Base-by-base conservation (phyloP, 768 basidiomycete genomes). In the Gyrodon lividus region DNA sequence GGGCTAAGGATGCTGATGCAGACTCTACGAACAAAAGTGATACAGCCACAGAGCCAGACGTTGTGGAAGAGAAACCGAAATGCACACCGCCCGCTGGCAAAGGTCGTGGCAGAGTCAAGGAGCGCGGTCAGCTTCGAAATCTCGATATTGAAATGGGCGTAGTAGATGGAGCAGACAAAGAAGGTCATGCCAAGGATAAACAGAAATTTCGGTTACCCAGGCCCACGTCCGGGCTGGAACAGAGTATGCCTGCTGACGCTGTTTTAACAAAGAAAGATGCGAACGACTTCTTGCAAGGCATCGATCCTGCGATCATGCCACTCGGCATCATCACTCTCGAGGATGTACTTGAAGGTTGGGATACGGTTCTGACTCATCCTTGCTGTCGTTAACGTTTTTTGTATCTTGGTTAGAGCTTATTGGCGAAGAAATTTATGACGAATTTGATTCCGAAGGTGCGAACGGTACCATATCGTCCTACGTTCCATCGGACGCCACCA, bases 291-390 rank as follows among this genome's bases (percentile, higher is more conserved):
- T 73, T 95, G 66, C 85, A 87, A 73, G 80, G 79, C 35, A 79
- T 92, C 48, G 91, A 94, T 65, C 89, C 86, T 0, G 83, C 85
- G 17, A 77, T 92, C 30, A 87, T 86, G 75, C 92, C 91, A 2
- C 75, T 94, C 22, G 93, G 93, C 44, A 92, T 96, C 60, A 94
- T 96, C 54, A 96, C 93, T 0, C 77, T 96, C 2, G 93, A 96
- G 69, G 93, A 96, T 57, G 89, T 96, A 8, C 75, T 96, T 9
- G 93, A 96, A 81, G 89, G 89, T 87, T 46, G 19, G 63, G 60
- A 31, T 35, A 13, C 26, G 12, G 24, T 50, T 26, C 17, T 19
- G 43, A 5, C 3, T 35, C n/a, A 5, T 33, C 9, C 13, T 39
- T 3, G 5, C 17, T 24, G 4, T 10, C 30, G 0, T 49, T 61